phyloP scores from a whole-genome alignment of 2,329 filamentous ascomycete species.

The Calonectria crousiana region DNA sequence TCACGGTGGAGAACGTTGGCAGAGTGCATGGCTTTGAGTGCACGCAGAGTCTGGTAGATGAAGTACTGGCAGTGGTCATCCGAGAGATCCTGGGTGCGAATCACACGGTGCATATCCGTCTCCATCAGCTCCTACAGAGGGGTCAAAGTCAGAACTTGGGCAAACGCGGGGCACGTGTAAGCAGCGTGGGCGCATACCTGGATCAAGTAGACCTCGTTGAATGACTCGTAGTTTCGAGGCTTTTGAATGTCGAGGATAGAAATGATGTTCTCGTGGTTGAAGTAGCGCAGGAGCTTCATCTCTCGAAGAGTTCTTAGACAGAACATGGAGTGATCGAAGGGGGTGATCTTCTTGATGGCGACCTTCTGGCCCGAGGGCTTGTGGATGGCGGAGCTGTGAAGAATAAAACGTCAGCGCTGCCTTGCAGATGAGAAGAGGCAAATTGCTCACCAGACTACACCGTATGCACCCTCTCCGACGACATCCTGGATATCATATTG shows the following conservation, averaged over 20 bases:
- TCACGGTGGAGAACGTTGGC: conserved; percentile 98
- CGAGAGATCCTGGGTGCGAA: conserved; percentile 97
- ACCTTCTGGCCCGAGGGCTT: conserved; percentile 99
- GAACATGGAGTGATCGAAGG: conserved; percentile 99
- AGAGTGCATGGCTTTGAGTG: conserved; percentile 99
- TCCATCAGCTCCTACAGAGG: conserved; percentile 90
- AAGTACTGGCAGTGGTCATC: conserved; percentile 99
- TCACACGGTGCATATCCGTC: conserved; percentile 99
- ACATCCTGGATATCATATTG: conserved; percentile 99
- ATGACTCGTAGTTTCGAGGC: conserved; percentile 93
- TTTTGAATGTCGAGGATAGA: conserved; percentile 99
- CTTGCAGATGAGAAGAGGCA: background rate
- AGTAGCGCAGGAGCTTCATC: conserved; percentile 99
- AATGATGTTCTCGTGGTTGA: conserved; percentile 99
- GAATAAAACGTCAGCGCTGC: conserved; percentile 6
- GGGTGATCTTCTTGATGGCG: conserved; percentile 99
- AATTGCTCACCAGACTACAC: conserved; percentile 89
- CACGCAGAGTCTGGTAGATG: conserved; percentile 98
- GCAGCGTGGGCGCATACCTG: conserved; percentile 71
- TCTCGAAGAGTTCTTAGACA: conserved; percentile 95
- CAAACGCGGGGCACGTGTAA: background rate
- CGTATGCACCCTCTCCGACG: conserved; percentile 97
- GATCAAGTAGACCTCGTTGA: conserved; percentile 98
- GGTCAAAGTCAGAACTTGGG: background rate
- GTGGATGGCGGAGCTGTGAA: conserved; percentile 88